Conservation (phyloP, 306 rosid genomes). For the Trifolium repens region DNA sequence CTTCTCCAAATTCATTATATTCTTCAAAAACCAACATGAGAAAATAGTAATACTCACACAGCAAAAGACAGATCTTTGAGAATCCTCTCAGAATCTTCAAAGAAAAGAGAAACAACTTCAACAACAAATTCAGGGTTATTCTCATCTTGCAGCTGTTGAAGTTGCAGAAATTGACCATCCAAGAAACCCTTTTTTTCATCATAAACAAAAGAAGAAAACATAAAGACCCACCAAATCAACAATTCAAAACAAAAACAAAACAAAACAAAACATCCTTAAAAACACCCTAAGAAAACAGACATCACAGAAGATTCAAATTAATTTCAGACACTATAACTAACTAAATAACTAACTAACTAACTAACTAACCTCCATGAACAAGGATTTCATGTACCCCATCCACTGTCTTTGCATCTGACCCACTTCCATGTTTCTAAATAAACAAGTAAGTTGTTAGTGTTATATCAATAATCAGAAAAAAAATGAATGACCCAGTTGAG, state of each 20-base stretch:
- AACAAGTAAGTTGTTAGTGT: conserved; percentile 15
- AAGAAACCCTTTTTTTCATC: conserved; percentile 65
- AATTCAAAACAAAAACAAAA: conserved; percentile 19
- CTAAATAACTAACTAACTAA: background rate
- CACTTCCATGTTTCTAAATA: conserved; percentile 71
- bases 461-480: background rate
- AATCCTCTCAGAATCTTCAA: conserved; percentile 95
- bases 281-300: background rate
- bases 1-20: conserved; percentile 15
- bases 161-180: conserved; percentile 92
- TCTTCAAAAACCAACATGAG: background rate
- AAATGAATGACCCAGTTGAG: conserved; percentile 45
- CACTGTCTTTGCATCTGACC: conserved; percentile 92
- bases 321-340: too few relatives aligned
- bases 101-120: conserved; percentile 94
- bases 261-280: background rate
- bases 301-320: too few relatives aligned
- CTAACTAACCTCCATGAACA: conserved; percentile 71
- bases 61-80: conserved; percentile 82
- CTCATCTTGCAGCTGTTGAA: conserved; percentile 95
- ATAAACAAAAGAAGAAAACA: background rate
- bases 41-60: conserved; percentile 54
- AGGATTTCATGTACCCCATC: conserved; percentile 72
- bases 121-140: conserved; percentile 92
- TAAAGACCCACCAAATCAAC: conserved; percentile 39